These are phyloP conservation scores for Cetraspora pellucida DNA, from an alignment of 192 early-diverging fungal species.

Conservation along the genomic window DNA sequence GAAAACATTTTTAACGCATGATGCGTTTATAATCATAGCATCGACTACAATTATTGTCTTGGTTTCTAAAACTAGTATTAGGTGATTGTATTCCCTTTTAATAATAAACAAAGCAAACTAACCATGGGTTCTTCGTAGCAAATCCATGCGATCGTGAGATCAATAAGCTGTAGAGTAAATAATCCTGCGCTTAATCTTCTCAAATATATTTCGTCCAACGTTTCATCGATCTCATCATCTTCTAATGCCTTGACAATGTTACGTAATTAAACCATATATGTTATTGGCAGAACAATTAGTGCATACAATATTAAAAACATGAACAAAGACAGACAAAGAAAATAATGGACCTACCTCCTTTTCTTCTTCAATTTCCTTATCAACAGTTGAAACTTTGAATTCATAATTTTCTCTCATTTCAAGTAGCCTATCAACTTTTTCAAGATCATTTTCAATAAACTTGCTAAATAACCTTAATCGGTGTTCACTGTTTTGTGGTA, in stretches of 20 bases:
- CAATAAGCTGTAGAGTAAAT: slow-evolving; percentile 76
- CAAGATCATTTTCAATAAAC: slow-evolving; percentile 77
- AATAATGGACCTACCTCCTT: slow-evolving; percentile 36
- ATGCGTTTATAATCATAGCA: no score
- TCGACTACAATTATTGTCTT: background rate
- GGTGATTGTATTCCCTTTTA: background rate
- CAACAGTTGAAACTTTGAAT: slow-evolving; percentile 59
- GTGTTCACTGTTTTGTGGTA: slow-evolving; percentile 58
- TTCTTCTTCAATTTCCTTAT: slow-evolving; percentile 57
- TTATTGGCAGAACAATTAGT: no score
- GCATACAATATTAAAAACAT: background rate
- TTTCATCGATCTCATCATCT: slow-evolving; percentile 59
- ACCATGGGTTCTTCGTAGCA: slow-evolving; percentile 55
- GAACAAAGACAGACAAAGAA: background rate
- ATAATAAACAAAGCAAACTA: slow-evolving; percentile 8
- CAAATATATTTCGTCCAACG: slow-evolving; percentile 67
- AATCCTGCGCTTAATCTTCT: slow-evolving; percentile 75
- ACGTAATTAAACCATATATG: background rate
- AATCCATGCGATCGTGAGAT: slow-evolving; percentile 68
- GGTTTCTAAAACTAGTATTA: background rate
- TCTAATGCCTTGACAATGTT: slow-evolving; percentile 35
- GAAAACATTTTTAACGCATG: no score
- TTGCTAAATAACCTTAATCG: slow-evolving; percentile 78
- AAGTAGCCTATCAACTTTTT: slow-evolving; percentile 82
- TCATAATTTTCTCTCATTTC: slow-evolving; percentile 74